Evolutionary conservation across 2,329 filamentous ascomycete species (phyloP).

Genomic region (Claviceps maximensis): DNA sequence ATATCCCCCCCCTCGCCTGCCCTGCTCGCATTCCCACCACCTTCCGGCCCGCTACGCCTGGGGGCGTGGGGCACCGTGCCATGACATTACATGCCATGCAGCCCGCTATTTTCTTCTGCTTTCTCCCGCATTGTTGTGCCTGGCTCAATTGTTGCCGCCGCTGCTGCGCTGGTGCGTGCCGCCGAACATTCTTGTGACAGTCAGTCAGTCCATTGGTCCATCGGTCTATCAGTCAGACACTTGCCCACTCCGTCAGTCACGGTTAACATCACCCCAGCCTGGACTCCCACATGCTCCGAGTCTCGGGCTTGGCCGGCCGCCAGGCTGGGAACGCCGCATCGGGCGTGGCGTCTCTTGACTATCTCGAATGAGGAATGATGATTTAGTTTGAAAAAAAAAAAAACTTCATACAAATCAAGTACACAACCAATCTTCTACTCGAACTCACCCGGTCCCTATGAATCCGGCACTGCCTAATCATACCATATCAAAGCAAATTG

Average conservation of each 20-base stretch:
- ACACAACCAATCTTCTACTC: no score
- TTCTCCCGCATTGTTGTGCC: background rate
- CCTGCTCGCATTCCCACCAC: background rate
- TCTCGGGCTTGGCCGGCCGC: background rate
- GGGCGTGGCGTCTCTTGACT: background rate
- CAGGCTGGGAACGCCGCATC: background rate
- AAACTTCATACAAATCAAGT: no score
- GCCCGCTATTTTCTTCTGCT: background rate
- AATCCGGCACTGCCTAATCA: no score
- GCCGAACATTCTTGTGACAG: background rate
- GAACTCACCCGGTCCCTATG: no score
- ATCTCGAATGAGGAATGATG: background rate
- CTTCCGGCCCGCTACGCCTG: background rate
- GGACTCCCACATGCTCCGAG: background rate
- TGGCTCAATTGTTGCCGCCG: background rate
- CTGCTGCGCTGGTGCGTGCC: no score
- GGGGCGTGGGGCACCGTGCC: background rate
- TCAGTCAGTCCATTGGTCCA: no score
- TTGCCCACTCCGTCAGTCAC: background rate
- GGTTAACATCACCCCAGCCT: no score
- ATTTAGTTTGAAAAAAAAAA: no score
- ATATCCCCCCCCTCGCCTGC: background rate
- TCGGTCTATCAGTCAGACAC: no score
- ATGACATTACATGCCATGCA: background rate
- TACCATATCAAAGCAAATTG: background rate